Evolutionary conservation across 2,329 filamentous ascomycete genomes (phyloP), one percentile per base, ranked within the genome.

Genomic region (Cercospora sesami): DNA sequence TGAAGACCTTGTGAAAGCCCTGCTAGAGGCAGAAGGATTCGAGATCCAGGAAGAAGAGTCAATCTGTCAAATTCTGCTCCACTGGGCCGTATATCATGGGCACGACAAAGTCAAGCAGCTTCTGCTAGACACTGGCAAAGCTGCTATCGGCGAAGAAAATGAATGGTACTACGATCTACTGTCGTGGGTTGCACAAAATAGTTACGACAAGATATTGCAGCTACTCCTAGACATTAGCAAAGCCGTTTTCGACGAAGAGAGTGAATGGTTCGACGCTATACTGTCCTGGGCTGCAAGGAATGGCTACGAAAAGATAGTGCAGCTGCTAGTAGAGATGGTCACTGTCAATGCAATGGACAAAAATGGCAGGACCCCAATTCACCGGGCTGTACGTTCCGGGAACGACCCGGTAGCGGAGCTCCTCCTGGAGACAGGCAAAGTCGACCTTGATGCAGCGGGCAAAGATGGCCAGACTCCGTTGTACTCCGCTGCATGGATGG

Each of bases 371-470:
- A 48, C 42, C 5, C n/a, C 18, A 23, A 12, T 48, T 5, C 2
- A 18, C 4, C 1, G 1, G n/a, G 42, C 42, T 48, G 8, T 18
- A 12, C 0, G 0, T 10, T 3, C 0, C 0, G 42, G 42, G 1
- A 0, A 21, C 42, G 42, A 12, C 10, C 21, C 21, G 42, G 8
- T 48, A 0, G 42, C 23, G 42, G 18, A 23, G 42, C 42, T 48
- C 18, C 42, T 48, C 4, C 42, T 48, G 12, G 42, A 21, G 2
- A 48, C 42, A 21, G 18, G 42, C 42, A 5, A 21, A 18, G 42
- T 21, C n/a, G 42, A 48, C 9, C n/a, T 48, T 48, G 12, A 48
- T 21, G 2, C 1, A 48, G n/a, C 18, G n/a, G n/a, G 10, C 42
- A 48, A 48, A 12, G 9, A 18, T 21, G n/a, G 42, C 42, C 2